phyloP scores from a whole-genome alignment of 2,329 filamentous ascomycete genomes.

The Trichophyton verrucosum region DNA sequence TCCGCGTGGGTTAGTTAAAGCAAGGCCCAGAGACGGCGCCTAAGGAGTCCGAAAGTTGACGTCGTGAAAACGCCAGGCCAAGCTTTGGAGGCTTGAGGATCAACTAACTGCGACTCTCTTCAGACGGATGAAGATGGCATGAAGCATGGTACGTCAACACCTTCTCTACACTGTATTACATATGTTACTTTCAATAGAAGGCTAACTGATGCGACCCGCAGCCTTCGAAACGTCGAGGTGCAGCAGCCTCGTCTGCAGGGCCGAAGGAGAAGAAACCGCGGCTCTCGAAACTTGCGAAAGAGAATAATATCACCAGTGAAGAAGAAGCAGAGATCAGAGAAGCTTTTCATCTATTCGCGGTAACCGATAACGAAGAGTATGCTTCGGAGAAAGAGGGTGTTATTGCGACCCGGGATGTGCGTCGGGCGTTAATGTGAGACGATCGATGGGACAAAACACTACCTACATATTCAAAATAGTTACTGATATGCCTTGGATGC shows the following conservation, averaged over 20 bases:
- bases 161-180: neutral
- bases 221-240: slow-evolving; percentile 29
- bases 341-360: slow-evolving; percentile 69
- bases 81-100: neutral
- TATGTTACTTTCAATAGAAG: neutral
- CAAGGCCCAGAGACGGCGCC: neutral
- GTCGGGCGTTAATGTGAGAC: slow-evolving; percentile 57
- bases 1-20: neutral
- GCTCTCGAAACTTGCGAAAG: slow-evolving; percentile 80
- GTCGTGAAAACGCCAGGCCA: neutral
- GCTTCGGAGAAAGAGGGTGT: slow-evolving; percentile 61
- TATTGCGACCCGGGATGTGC: slow-evolving; percentile 54
- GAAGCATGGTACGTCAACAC: neutral
- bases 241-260: slow-evolving; percentile 19
- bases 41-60: neutral
- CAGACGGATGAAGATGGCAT: neutral
- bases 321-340: slow-evolving; percentile 87
- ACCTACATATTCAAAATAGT: too few relatives aligned
- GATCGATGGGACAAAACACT: neutral
- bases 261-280: slow-evolving; percentile 36
- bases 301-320: slow-evolving; percentile 70
- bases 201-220: slow-evolving; percentile 11
- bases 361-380: slow-evolving; percentile 41
- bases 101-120: neutral
- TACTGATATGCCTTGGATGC: slow-evolving; percentile 4